Evolutionary conservation across 495 filamentous ascomycete genomes (phyloP).

Genomic region (Astrocystis sublimbata): DNA sequence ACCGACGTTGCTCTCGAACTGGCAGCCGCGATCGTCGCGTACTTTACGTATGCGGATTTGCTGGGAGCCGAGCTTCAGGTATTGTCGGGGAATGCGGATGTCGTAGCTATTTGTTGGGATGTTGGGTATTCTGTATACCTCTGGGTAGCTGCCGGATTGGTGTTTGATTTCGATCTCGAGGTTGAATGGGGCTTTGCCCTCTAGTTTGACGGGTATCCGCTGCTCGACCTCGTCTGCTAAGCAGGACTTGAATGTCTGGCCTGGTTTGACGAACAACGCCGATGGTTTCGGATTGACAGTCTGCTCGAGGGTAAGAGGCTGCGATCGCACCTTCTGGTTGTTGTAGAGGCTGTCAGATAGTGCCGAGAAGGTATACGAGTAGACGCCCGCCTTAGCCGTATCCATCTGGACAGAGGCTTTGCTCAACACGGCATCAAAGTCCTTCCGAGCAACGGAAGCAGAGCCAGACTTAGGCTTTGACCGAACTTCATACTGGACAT

Average conservation of each 20-base stretch:
- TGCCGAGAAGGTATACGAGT: slow-evolving; percentile 82
- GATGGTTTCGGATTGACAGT: slow-evolving; percentile 77
- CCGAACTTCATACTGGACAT: slow-evolving; percentile 76
- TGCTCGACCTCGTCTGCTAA: slow-evolving; percentile 81
- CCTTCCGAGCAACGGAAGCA: slow-evolving; percentile 60
- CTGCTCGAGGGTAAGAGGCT: slow-evolving; percentile 72
- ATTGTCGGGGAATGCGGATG: slow-evolving; percentile 77
- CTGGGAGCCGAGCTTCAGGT: slow-evolving; percentile 81
- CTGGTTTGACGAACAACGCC: slow-evolving; percentile 78
- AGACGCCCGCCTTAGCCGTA: slow-evolving; percentile 73
- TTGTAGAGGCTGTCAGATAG: slow-evolving; percentile 84
- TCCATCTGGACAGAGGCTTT: slow-evolving; percentile 78
- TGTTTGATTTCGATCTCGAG: slow-evolving; percentile 92
- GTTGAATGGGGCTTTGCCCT: slow-evolving; percentile 83
- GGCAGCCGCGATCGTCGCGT: slow-evolving; percentile 81
- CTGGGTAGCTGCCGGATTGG: slow-evolving; percentile 73
- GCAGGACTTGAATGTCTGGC: slow-evolving; percentile 95
- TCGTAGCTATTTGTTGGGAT: slow-evolving; percentile 73
- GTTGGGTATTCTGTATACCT: slow-evolving; percentile 73
- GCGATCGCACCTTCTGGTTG: slow-evolving; percentile 60
- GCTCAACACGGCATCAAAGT: slow-evolving; percentile 69
- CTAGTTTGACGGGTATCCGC: slow-evolving; percentile 78
- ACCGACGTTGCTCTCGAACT: slow-evolving; percentile 65
- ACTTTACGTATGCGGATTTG: slow-evolving; percentile 85
- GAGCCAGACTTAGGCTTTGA: slow-evolving; percentile 64